Base-by-base conservation (phyloP, 1,284 basidiomycete genomes). In the Leccinum subrobustum region DNA sequence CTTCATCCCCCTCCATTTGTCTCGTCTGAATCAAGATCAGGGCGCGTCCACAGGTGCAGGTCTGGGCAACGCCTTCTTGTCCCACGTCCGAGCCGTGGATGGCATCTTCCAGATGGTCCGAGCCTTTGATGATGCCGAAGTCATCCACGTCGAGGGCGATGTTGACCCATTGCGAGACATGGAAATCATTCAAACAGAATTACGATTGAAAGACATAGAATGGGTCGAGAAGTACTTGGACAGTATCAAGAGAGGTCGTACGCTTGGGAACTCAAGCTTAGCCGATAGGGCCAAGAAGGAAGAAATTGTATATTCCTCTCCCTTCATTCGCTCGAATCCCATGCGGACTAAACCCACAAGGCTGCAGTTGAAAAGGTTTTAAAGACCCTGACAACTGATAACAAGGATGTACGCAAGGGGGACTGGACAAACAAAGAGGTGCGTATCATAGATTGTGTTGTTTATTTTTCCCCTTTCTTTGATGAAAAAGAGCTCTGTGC, bases 61-160 rank as follows among this genome's bases (percentile, higher is more conserved):
- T 76, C 88, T 99, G 54, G 97, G 97, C 53, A 99, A 99, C 75
- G 89, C 95, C 50, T 99, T 99, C 84, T 81, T 99, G 78, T 95
- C 94, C 35, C 95, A 99, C 76, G 96, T 99, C 55, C 91, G 97
- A 62, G 92, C 96, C 25, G 97, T 99, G 64, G 97, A 99, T 75
- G 97, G 97, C 73, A 99, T 99, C 75, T 99, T 99, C 84, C 97
- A 99, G 77, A 90, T 98, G 65, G 89, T 99, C 60, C 93, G 97
- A 68, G 95, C 96, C 6, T 99, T 99, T 74, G 96, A 98, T 73
- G 97, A 99, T 71, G 92, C 95, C 39, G 97, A 99, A 73, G 95
- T 99, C 74, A 98, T 94, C 68, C 97, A 99, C 78, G 97, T 99
- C 69, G 97, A 99, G 78, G 97, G 97, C 57, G 97, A 99, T 67